Evolutionary conservation across 2,329 filamentous ascomycete species (phyloP).

Genomic region (Diplodia intermedia): DNA sequence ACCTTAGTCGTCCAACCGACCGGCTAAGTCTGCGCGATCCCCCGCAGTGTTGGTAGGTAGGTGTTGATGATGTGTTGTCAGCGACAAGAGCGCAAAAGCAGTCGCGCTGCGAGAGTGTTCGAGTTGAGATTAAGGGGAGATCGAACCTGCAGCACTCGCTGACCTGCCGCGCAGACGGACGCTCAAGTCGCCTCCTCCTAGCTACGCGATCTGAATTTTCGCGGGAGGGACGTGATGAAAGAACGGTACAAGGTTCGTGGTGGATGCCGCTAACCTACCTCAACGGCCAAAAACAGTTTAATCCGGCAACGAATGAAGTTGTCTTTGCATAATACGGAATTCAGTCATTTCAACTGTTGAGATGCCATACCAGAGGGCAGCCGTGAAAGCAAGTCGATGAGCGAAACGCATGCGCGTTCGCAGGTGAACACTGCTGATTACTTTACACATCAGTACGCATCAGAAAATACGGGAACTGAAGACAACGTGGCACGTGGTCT

Average conservation of each 20-base stretch:
- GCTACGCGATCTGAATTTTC: background rate
- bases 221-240: background rate
- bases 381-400: too few species aligned
- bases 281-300: too few species aligned
- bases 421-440: background rate
- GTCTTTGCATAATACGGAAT: background rate
- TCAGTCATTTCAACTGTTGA: too few species aligned
- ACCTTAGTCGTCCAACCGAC: background rate
- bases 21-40: too few species aligned
- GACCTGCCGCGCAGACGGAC: background rate
- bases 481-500: too few species aligned
- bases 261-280: background rate
- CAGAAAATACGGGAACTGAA: too few species aligned
- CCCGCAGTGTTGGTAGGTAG: background rate
- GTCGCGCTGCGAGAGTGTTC: background rate
- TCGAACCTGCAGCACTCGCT: background rate
- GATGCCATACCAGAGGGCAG: too few species aligned
- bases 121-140: too few species aligned
- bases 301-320: background rate
- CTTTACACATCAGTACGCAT: background rate
- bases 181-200: background rate
- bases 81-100: background rate
- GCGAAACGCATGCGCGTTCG: background rate
- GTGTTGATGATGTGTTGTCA: background rate
- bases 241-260: too few species aligned